Conservation (phyloP, 2,329 filamentous ascomycete species). For the Bimuria novae-zelandiae region DNA sequence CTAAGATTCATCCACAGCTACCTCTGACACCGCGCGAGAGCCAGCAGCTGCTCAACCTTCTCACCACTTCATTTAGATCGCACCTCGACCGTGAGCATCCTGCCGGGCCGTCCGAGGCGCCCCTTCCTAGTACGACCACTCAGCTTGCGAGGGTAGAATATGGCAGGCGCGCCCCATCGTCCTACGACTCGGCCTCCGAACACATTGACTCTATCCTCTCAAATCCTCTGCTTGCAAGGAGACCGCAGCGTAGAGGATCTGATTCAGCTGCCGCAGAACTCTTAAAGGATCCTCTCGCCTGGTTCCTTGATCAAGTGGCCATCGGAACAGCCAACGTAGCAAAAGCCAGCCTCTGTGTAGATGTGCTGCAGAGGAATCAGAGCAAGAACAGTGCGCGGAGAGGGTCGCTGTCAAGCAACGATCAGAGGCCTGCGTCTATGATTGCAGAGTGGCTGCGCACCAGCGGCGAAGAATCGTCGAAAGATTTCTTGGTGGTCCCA, state of each 20-base stretch:
- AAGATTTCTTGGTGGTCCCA: slow-evolving; percentile 27
- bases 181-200: slow-evolving; percentile 46
- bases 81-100: slow-evolving; percentile 66
- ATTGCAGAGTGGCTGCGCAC: slow-evolving; percentile 38
- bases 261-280: slow-evolving; percentile 31
- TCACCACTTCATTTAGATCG: slow-evolving; percentile 66
- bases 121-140: slow-evolving; percentile 8
- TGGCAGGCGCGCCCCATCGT: slow-evolving; percentile 32
- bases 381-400: slow-evolving; percentile 5
- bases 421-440: slow-evolving; percentile 20
- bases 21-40: slow-evolving; percentile 63
- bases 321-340: slow-evolving; percentile 44
- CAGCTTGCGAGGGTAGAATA: slow-evolving; percentile 11
- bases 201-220: slow-evolving; percentile 57
- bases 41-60: slow-evolving; percentile 61
- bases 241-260: slow-evolving; percentile 30
- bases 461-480: slow-evolving; percentile 35
- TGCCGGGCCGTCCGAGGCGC: slow-evolving; percentile 16
- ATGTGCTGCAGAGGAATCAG: slow-evolving; percentile 30
- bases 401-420: slow-evolving; percentile 8
- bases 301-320: slow-evolving; percentile 49
- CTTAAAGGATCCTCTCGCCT: slow-evolving; percentile 44
- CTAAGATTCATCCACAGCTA: slow-evolving; percentile 58
- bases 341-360: slow-evolving; percentile 47
- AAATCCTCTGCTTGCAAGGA: slow-evolving; percentile 55